Evolutionary conservation across 1,139 yeast genomes (phyloP).

Genomic region (Taphrina flavorubra): DNA sequence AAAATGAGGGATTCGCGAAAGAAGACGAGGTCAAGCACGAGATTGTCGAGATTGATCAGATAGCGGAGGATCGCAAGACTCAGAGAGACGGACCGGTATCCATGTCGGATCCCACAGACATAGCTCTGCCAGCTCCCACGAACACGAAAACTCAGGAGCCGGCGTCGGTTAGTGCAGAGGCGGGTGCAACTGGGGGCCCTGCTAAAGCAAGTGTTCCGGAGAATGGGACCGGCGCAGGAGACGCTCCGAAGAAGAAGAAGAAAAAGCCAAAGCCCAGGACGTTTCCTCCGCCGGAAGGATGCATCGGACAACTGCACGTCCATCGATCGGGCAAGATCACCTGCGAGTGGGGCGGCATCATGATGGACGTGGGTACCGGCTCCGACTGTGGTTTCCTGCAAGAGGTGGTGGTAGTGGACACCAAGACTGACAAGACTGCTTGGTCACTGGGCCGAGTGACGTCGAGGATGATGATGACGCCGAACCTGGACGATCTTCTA

Average conservation of each 20-base stretch:
- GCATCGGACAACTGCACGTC: constrained; percentile 71
- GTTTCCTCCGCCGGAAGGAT: constrained; percentile 57
- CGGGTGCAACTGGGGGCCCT: background rate
- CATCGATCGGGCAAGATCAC: constrained; percentile 83
- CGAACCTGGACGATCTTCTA: constrained; percentile 49
- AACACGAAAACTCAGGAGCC: background rate
- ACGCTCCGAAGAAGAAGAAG: constrained; percentile 20
- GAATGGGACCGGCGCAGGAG: background rate
- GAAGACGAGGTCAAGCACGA: constrained; percentile 38
- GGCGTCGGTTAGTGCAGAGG: constrained; percentile 2
- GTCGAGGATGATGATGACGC: constrained; percentile 64
- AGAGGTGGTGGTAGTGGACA: constrained; percentile 69
- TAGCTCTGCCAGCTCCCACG: background rate
- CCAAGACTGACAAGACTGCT: constrained; percentile 57
- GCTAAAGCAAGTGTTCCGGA: background rate
- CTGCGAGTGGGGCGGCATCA: constrained; percentile 71
- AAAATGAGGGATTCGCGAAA: constrained; percentile 43
- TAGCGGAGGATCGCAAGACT: constrained; percentile 3
- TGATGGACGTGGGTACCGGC: constrained; percentile 76
- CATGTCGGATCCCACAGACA: constrained; percentile 22
- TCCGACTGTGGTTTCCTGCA: constrained; percentile 74
- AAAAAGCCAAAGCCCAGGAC: constrained; percentile 35
- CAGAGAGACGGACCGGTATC: constrained; percentile 20
- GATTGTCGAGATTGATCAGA: constrained; percentile 26
- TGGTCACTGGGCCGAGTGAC: constrained; percentile 67